Percentiles rank a stretch among this genome's conserved stretches.
phyloP scores from a whole-genome alignment of 306 rosid species.

The Vicia faba region DNA sequence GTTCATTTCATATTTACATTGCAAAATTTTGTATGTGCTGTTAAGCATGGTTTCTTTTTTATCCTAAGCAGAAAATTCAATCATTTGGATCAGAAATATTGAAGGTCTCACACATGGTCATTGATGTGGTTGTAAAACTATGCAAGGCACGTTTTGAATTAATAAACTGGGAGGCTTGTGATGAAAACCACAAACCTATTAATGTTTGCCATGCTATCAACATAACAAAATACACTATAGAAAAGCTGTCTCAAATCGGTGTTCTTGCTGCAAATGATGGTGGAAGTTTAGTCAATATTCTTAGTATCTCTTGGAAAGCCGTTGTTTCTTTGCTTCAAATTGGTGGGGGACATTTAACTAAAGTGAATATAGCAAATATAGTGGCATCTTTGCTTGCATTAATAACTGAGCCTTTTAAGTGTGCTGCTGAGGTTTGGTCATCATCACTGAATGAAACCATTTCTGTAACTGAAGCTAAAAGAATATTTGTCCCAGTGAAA shows the following conservation, averaged over 20 bases:
- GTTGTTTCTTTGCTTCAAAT: conserved; percentile 85
- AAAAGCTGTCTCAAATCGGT: conserved; percentile 73
- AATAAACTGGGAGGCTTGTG: conserved; percentile 47
- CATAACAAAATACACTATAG: conserved; percentile 59
- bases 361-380: conserved; percentile 54
- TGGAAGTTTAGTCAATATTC: conserved; percentile 76
- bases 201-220: conserved; percentile 52
- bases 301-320: conserved; percentile 90
- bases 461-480: conserved; percentile 79
- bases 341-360: conserved; percentile 54
- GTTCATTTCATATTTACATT: conserved; percentile 27
- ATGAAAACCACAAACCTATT: conserved; percentile 46
- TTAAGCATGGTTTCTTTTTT: conserved; percentile 31
- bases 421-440: conserved; percentile 74
- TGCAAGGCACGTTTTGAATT: conserved; percentile 59
- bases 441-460: conserved; percentile 52
- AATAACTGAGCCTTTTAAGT: conserved; percentile 66
- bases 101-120: conserved; percentile 54
- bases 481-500: conserved; percentile 78
- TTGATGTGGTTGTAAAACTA: conserved; percentile 64
- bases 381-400: conserved; percentile 60
- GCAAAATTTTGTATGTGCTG: conserved; percentile 3
- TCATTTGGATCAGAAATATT: conserved; percentile 59
- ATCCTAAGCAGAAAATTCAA: conserved; percentile 58
- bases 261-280: conserved; percentile 80